A percentile compares a stretch with the other conserved stretches of the same genome.
Conservation (phyloP, 164 flowering plant species). For the Malania oleifera region DNA sequence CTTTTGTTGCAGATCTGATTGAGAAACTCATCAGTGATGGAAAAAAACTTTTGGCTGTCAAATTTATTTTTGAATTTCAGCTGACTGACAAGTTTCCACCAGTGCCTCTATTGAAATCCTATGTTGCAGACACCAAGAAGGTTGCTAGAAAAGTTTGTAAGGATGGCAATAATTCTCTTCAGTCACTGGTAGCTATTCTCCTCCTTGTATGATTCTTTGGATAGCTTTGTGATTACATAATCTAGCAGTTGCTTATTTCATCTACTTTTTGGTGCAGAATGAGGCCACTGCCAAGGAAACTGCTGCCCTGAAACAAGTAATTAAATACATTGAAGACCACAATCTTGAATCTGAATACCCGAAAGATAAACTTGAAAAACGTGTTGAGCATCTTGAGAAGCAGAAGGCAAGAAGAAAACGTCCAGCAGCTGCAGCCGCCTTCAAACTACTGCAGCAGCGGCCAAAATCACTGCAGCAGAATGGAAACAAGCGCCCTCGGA, state of each 20-base stretch:
- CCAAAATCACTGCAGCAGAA: slow-evolving; percentile 19
- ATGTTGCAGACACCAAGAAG: slow-evolving; percentile 38
- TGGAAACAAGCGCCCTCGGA: slow-evolving; percentile 32
- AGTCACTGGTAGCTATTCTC: slow-evolving; percentile 28
- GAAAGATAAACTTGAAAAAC: slow-evolving; percentile 30
- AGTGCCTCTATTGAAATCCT: slow-evolving; percentile 45
- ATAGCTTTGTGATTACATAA: not conserved
- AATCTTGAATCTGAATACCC: slow-evolving; percentile 49
- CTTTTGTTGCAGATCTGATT: slow-evolving; percentile 46
- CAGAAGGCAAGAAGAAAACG: slow-evolving; percentile 40
- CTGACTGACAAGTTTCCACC: slow-evolving; percentile 63
- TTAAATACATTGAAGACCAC: slow-evolving; percentile 45
- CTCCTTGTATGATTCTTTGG: not conserved
- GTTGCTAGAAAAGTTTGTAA: slow-evolving; percentile 26
- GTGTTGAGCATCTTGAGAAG: slow-evolving; percentile 43
- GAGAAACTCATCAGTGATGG: slow-evolving; percentile 41
- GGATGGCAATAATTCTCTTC: slow-evolving; percentile 35
- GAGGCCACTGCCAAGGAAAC: slow-evolving; percentile 48
- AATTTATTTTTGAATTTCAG: slow-evolving; percentile 48
- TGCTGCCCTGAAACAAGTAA: slow-evolving; percentile 34
- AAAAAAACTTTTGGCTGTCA: slow-evolving; percentile 53
- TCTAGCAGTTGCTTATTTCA: not conserved
- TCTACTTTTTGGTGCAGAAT: slow-evolving; percentile 34
- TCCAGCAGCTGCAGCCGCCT: slow-evolving; percentile 23
- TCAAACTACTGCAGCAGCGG: slow-evolving; percentile 17